Evolutionary conservation across 805 yeast genomes (phyloP), one percentile per base, ranked within the genome.

Genomic region (Sugiyamaella lignohabitans): DNA sequence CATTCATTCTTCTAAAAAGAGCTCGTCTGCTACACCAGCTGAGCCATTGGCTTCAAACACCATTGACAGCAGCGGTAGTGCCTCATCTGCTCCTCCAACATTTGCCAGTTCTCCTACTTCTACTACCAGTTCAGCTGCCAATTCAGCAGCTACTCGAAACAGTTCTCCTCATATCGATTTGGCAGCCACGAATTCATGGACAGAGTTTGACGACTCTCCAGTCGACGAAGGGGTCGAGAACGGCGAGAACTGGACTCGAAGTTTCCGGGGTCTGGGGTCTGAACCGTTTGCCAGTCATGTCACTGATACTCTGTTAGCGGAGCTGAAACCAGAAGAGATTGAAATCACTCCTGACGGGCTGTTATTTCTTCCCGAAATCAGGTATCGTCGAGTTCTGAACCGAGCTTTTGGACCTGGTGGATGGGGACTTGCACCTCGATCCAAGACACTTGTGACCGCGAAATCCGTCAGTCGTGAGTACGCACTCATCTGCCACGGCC

Each of bases 331-430:
- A 4, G 73, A 74, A 22, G 97, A 91, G 56, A 80, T 93, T 44
- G 98, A 93, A 63, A 84, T 93, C 54, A 93, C 91, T 51, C 98
- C 98, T 0, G 98, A 93, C 63, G 98, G 98, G 14, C 69, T 93
- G 43, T 65, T 93, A 5, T 93, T 87, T 59, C 69, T 93, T 40
- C 98, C 98, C 0, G 98, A 93, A 63, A 93, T 93, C 67, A 91
- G 91, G 62, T 93, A 93, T 62, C 77, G 98, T 54, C 75, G 98
- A 39, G 82, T 89, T 19, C 67, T 93, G 54, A 91, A 91, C 66
- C 73, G 74, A 34, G 94, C 98, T 0, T 91, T 93, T 70, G 98
- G 98, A 2, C 96, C 98, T 4, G 98, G 98, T 22, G 97, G 95
- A 1, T 93, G 98, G 98, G 98, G 98, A 0, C 70, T 93, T 47